phyloP scores from a whole-genome alignment of 129 eudicot species.

The Arctium lappa region DNA sequence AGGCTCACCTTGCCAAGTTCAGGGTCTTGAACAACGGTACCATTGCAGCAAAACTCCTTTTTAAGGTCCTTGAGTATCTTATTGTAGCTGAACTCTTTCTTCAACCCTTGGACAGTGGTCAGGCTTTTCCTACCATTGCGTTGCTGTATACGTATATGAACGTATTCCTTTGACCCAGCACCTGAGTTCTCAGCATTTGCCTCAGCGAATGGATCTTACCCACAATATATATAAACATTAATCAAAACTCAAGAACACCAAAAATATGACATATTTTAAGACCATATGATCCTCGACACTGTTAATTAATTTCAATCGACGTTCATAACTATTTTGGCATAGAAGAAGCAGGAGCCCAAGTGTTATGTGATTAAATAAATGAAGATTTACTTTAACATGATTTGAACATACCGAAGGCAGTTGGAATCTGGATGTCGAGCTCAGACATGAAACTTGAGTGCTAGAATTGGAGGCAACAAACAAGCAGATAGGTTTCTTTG shows the following conservation, averaged over 20 bases:
- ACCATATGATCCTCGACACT: too few species aligned
- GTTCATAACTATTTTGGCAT: too few species aligned
- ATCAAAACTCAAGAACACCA: background rate
- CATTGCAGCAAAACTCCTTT: constrained; percentile 90
- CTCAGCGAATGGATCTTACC: constrained; percentile 83
- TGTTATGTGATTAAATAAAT: background rate
- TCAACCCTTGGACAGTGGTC: constrained; percentile 84
- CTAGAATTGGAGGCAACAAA: constrained; percentile 33
- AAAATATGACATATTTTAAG: background rate
- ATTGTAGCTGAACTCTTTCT: constrained; percentile 79
- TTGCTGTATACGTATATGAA: constrained; percentile 80
- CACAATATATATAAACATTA: background rate
- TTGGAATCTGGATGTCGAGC: constrained; percentile 59
- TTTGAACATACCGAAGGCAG: constrained; percentile 44
- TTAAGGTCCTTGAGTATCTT: constrained; percentile 84
- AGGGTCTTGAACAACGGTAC: constrained; percentile 89
- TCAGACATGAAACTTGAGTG: constrained; percentile 55
- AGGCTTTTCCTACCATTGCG: constrained; percentile 90
- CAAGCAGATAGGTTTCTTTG: constrained; percentile 16
- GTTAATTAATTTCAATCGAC: too few species aligned
- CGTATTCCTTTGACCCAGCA: constrained; percentile 84
- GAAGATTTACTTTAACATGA: background rate
- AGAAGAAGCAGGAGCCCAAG: too few species aligned
- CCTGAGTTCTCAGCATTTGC: constrained; percentile 89
- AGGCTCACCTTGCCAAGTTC: constrained; percentile 67